Percentiles rank a stretch among this genome's conserved stretches.
phyloP scores from a whole-genome alignment of 345 rosid genomes.

The Eucalyptus regnans region DNA sequence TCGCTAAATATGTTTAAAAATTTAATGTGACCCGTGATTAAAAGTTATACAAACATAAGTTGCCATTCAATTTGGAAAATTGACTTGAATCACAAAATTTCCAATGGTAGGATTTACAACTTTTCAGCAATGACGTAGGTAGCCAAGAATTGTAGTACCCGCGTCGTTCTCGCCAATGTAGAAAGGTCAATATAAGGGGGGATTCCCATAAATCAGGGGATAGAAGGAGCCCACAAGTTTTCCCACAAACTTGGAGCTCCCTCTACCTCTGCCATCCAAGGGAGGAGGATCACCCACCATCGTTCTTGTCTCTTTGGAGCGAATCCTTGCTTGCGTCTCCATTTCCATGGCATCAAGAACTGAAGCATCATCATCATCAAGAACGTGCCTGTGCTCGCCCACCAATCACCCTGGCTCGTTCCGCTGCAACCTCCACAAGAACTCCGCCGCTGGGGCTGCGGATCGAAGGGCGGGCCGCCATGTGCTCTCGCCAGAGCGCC shows the following conservation, averaged over 20 bases:
- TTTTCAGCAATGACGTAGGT: neutral
- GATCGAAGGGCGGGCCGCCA: neutral
- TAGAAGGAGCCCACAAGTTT: neutral
- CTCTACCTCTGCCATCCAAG: neutral
- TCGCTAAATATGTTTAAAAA: neutral
- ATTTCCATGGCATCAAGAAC: conserved; percentile 10
- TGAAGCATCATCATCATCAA: neutral
- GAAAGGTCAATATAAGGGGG: neutral
- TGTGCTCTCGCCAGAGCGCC: neutral
- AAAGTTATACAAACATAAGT: neutral
- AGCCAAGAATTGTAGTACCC: neutral
- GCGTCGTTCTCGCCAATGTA: neutral
- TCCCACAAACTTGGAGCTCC: neutral
- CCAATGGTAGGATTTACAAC: neutral
- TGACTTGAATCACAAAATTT: neutral
- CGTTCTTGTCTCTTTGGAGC: neutral
- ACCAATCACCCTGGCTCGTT: conserved; percentile 43
- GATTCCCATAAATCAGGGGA: neutral
- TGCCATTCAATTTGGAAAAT: neutral
- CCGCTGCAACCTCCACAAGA: conserved; percentile 33
- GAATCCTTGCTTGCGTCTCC: neutral
- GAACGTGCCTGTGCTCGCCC: conserved; percentile 33
- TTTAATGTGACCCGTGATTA: neutral
- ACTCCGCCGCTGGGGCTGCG: neutral
- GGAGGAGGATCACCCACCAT: neutral